Conservation (phyloP, 176 grass and related monocot genomes). For the Triticum turgidum region DNA sequence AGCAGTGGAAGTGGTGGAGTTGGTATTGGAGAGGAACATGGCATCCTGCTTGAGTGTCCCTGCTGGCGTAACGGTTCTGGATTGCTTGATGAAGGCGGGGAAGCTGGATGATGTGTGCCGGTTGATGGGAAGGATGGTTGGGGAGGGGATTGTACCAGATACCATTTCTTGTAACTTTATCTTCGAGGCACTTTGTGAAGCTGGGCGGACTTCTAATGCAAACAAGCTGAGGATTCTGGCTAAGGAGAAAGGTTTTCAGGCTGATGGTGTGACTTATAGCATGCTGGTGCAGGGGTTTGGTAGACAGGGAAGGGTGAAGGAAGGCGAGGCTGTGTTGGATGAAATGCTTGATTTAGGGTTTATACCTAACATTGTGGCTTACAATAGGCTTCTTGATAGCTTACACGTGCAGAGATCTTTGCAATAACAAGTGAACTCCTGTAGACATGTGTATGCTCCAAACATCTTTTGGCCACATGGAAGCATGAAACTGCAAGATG, state of each 20-base stretch:
- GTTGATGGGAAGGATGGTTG: constrained; percentile 57
- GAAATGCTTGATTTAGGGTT: constrained; percentile 80
- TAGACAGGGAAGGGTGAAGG: constrained; percentile 56
- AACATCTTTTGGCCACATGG: background rate
- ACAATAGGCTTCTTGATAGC: constrained; percentile 62
- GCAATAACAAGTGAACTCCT: background rate
- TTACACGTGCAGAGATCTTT: constrained; percentile 32
- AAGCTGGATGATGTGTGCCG: constrained; percentile 43
- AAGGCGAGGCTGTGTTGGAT: constrained; percentile 63
- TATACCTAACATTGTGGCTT: constrained; percentile 73
- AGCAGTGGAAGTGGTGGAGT: constrained; percentile 51
- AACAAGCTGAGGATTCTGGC: constrained; percentile 47
- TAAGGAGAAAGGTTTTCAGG: constrained; percentile 55
- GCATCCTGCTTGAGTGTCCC: constrained; percentile 42
- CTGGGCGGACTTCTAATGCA: constrained; percentile 47
- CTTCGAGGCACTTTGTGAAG: constrained; percentile 63
- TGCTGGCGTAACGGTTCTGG: constrained; percentile 55
- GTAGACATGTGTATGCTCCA: background rate
- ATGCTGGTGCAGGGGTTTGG: constrained; percentile 73
- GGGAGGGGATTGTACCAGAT: constrained; percentile 56
- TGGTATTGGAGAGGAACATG: constrained; percentile 44
- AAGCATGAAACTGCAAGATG: background rate
- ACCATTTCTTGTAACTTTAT: constrained; percentile 56
- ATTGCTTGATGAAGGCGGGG: constrained; percentile 41
- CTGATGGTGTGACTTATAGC: constrained; percentile 48